Conservation (phyloP, 2,329 filamentous ascomycete genomes). For the Dryadomyces quercivorus region DNA sequence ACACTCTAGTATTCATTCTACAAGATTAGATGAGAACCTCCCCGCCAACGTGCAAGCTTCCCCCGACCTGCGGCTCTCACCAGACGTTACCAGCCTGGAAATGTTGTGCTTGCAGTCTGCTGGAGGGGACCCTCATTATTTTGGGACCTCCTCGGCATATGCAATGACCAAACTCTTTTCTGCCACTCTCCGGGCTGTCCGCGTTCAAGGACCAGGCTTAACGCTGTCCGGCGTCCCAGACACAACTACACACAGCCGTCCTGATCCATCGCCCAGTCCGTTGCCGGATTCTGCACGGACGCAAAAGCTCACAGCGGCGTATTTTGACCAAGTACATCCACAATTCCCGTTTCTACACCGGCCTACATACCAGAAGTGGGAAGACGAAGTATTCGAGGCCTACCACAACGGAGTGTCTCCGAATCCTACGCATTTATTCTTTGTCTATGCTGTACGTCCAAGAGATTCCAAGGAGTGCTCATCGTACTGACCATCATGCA, state of each 20-base stretch:
- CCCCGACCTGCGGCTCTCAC: too few relatives aligned
- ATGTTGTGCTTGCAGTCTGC: slow-evolving; percentile 20
- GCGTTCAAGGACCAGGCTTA: neutral
- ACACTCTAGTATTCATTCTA: too few relatives aligned
- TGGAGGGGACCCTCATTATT: slow-evolving; percentile 23
- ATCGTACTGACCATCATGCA: too few relatives aligned
- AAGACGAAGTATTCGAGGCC: neutral
- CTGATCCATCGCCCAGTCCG: too few relatives aligned
- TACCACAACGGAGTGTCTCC: neutral
- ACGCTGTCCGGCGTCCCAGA: too few relatives aligned
- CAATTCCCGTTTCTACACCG: slow-evolving; percentile 22
- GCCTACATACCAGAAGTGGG: slow-evolving; percentile 12
- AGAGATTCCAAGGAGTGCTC: too few relatives aligned
- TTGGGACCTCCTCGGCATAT: slow-evolving; percentile 23
- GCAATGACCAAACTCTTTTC: slow-evolving; percentile 19
- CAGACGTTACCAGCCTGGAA: too few relatives aligned
- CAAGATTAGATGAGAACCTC: too few relatives aligned
- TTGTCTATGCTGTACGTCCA: neutral
- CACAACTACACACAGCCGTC: too few relatives aligned
- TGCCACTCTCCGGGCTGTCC: neutral
- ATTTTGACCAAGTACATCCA: slow-evolving; percentile 20
- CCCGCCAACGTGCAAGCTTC: too few relatives aligned
- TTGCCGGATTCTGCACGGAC: too few relatives aligned
- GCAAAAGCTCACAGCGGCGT: slow-evolving; percentile 15
- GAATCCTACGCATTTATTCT: neutral